phyloP scores from a whole-genome alignment of 495 filamentous ascomycete species.

The Clavariopsis aquatica region DNA sequence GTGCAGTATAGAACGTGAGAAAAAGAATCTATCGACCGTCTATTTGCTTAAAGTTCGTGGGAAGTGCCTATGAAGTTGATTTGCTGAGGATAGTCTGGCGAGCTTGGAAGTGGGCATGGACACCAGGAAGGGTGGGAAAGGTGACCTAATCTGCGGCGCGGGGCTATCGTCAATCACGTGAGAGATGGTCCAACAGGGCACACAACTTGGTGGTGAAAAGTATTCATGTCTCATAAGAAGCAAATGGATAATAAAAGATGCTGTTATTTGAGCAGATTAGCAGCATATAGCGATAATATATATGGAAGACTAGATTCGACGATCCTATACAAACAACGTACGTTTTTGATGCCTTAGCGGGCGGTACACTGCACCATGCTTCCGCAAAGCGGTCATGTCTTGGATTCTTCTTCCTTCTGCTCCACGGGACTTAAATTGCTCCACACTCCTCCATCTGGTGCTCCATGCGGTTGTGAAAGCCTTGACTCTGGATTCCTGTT shows the following conservation, averaged over 20 bases:
- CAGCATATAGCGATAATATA: too few relatives aligned
- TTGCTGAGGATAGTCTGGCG: background rate
- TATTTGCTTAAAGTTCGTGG: background rate
- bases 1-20: background rate
- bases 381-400: background rate
- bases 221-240: background rate
- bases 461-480: conserved; percentile 21
- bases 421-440: conserved; percentile 12
- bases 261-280: too few relatives aligned
- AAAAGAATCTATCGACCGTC: background rate
- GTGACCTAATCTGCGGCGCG: background rate
- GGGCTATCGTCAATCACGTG: background rate
- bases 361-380: background rate
- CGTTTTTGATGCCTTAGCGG: background rate
- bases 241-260: background rate
- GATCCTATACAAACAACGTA: too few relatives aligned
- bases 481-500: conserved; percentile 10
- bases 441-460: conserved; percentile 21
- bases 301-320: too few relatives aligned
- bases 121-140: background rate
- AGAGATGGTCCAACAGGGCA: background rate
- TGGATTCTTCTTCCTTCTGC: background rate
- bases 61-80: background rate
- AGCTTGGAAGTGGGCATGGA: background rate
- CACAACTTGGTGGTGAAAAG: background rate